Evolutionary conservation across 1,284 basidiomycete species (phyloP).

Genomic region (Stygiomarasmius scandens): DNA sequence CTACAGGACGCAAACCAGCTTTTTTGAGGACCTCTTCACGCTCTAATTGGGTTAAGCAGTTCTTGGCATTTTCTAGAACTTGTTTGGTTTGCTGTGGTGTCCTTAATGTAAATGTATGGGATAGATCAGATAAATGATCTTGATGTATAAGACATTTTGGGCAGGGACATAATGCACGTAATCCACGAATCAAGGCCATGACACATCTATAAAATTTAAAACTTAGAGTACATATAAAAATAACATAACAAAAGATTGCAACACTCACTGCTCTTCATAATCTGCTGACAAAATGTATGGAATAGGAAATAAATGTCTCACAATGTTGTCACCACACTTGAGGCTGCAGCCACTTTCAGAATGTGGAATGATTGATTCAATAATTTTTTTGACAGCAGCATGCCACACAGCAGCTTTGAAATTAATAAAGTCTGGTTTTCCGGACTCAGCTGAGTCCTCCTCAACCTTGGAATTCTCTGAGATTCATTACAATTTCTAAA

Average conservation of each 20-base stretch:
- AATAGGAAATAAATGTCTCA: slow-evolving; percentile 27
- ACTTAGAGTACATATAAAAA: too few relatives aligned
- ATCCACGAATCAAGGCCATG: slow-evolving; percentile 36
- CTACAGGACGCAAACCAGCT: slow-evolving; percentile 30
- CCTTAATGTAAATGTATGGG: slow-evolving; percentile 9
- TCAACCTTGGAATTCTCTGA: too few relatives aligned
- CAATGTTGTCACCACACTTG: slow-evolving; percentile 28
- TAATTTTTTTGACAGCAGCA: slow-evolving; percentile 25
- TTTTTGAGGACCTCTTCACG: slow-evolving; percentile 27
- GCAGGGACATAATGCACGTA: slow-evolving; percentile 30
- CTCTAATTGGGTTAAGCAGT: slow-evolving; percentile 10
- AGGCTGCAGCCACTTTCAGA: slow-evolving; percentile 27
- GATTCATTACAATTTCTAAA: too few relatives aligned
- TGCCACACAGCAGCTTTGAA: slow-evolving; percentile 42
- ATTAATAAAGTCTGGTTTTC: slow-evolving; percentile 30
- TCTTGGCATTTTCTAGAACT: slow-evolving; percentile 15
- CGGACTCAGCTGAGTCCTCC: slow-evolving; percentile 28
- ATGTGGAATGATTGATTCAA: slow-evolving; percentile 25
- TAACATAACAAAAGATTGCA: background rate
- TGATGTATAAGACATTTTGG: slow-evolving; percentile 35
- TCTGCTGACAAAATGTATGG: slow-evolving; percentile 39
- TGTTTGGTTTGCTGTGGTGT: slow-evolving; percentile 19
- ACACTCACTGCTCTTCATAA: slow-evolving; percentile 41
- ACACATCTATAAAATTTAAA: too few relatives aligned
- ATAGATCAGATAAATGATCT: slow-evolving; percentile 24